These are phyloP conservation scores for Medakamo hakoo DNA, from an alignment of 139 green algal species.

Conservation along the genomic window DNA sequence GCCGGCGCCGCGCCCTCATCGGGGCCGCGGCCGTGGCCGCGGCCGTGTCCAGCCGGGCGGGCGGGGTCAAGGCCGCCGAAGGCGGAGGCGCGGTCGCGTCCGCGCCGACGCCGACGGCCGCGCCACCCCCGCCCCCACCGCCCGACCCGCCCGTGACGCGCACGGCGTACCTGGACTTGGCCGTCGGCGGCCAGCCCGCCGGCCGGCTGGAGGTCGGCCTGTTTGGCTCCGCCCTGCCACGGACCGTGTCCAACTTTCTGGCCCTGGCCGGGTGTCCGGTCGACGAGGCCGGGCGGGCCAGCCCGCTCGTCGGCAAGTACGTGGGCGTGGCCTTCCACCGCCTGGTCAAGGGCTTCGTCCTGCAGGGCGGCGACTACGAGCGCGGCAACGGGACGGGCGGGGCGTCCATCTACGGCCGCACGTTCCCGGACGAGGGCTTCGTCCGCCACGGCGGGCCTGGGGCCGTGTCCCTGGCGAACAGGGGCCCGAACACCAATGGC, in stretches of 20 bases:
- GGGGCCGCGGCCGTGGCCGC: no score
- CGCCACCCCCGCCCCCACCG: no score
- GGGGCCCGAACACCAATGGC: conserved; percentile 81
- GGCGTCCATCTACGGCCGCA: conserved; percentile 27
- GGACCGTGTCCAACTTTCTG: conserved; percentile 40
- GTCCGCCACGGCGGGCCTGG: conserved; percentile 55
- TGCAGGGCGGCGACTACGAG: conserved; percentile 30
- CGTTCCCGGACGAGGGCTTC: conserved; percentile 18
- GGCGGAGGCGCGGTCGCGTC: no score
- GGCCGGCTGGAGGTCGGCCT: conserved; percentile 59
- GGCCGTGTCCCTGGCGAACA: conserved; percentile 95
- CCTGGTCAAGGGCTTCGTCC: conserved; percentile 53
- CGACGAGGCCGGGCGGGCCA: neutral
- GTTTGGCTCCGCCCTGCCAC: conserved; percentile 46
- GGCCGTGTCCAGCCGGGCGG: no score
- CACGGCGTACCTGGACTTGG: conserved; percentile 54
- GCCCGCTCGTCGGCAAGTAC: conserved; percentile 16
- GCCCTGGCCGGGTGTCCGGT: conserved; percentile 5
- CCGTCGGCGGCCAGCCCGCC: conserved; percentile 21
- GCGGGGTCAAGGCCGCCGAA: no score
- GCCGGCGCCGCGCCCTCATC: no score
- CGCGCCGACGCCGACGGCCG: no score
- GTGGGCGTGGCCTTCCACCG: conserved; percentile 42
- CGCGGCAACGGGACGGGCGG: neutral
- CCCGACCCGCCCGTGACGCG: conserved; percentile 16